Evolutionary conservation across 208 protist species (phyloP).

Genomic region (Phytomonas sp.): DNA sequence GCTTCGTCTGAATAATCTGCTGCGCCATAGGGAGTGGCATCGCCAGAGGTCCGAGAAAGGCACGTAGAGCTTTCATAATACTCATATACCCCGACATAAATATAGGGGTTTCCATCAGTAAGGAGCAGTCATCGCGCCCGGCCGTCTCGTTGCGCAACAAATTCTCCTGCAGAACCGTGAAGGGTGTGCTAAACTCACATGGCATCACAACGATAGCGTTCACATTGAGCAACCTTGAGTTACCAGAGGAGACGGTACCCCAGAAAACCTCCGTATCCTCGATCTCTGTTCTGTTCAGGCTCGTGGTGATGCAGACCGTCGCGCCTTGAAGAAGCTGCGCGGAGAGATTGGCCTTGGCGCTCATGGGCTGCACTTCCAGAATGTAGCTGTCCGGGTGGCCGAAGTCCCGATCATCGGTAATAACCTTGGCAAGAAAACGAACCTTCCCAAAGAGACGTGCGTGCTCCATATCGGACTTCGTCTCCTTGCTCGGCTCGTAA

Average conservation of each 20-base stretch:
- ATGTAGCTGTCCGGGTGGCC: slow-evolving; percentile 60
- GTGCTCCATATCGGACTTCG: slow-evolving; percentile 60
- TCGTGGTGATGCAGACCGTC: slow-evolving; percentile 75
- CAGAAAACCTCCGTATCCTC: slow-evolving; percentile 69
- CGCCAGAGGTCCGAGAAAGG: slow-evolving; percentile 73
- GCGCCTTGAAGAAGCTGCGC: slow-evolving; percentile 58
- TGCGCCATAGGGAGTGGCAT: slow-evolving; percentile 75
- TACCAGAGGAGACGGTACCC: slow-evolving; percentile 66
- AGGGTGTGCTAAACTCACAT: slow-evolving; percentile 38
- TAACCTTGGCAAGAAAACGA: slow-evolving; percentile 57
- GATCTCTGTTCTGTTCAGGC: slow-evolving; percentile 32
- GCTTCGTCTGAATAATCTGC: neutral
- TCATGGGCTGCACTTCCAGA: slow-evolving; percentile 55
- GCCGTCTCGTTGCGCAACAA: slow-evolving; percentile 60
- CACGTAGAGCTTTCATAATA: slow-evolving; percentile 62
- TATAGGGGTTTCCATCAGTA: slow-evolving; percentile 63
- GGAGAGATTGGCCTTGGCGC: slow-evolving; percentile 31
- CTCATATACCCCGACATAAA: slow-evolving; percentile 82
- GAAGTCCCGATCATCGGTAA: slow-evolving; percentile 71
- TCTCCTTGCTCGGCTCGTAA: slow-evolving; percentile 47
- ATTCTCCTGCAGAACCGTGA: slow-evolving; percentile 47
- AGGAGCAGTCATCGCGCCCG: slow-evolving; percentile 39
- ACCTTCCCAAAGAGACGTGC: slow-evolving; percentile 51
- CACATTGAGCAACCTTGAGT: slow-evolving; percentile 35
- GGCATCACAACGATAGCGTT: slow-evolving; percentile 60